phyloP scores from a whole-genome alignment of 768 basidiomycete species.

The Mrakia frigida region DNA sequence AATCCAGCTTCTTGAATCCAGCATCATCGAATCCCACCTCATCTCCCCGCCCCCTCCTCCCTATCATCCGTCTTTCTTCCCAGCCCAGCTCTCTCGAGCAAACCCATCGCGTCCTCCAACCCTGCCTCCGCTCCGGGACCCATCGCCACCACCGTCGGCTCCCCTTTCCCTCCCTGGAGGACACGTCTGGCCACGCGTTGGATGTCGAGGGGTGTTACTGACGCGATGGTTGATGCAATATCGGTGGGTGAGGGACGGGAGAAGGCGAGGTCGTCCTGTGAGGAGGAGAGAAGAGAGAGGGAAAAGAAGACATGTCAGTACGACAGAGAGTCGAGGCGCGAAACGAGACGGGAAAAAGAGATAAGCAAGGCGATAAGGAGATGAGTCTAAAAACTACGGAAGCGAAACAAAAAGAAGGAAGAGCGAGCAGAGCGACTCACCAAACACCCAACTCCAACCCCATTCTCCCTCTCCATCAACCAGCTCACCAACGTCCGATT shows the following conservation, averaged over 20 bases:
- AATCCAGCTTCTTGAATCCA: no score
- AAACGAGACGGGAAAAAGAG: background rate
- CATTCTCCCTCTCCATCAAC: conserved; percentile 11
- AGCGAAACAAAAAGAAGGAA: no score
- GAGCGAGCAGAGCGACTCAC: no score
- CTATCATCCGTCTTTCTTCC: no score
- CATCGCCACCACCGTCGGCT: background rate
- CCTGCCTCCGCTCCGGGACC: background rate
- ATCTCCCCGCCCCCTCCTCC: no score
- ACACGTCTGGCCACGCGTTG: background rate
- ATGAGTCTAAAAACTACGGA: no score
- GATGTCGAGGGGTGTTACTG: background rate
- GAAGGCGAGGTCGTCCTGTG: conserved; percentile 6
- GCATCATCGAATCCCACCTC: no score
- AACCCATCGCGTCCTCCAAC: background rate
- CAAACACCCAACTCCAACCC: background rate
- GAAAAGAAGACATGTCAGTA: background rate
- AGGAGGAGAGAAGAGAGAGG: background rate
- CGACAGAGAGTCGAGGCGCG: no score
- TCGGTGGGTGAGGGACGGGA: background rate
- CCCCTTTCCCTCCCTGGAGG: background rate
- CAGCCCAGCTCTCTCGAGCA: background rate
- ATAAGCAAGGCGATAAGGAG: background rate
- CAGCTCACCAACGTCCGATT: background rate
- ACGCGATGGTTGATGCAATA: background rate